A percentile compares a stretch with the other conserved stretches of the same genome.
These are phyloP conservation scores for Martiniozyma asiatica DNA, from an alignment of 1,139 yeast genomes.

Conservation along the genomic window DNA sequence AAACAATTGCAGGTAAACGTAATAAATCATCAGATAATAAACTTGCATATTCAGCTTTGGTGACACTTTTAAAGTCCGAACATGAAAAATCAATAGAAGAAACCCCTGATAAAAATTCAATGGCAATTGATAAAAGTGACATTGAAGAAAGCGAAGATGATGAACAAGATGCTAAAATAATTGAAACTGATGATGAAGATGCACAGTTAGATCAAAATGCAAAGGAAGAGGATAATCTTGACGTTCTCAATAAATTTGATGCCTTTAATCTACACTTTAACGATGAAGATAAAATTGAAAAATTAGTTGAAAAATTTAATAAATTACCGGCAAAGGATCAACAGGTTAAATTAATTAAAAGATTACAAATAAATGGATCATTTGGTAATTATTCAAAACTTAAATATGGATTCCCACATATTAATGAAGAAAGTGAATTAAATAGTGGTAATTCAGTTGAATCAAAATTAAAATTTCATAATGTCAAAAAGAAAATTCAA, in stretches of 20 bases:
- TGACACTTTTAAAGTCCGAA: conserved; percentile 47
- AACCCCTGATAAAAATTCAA: conserved; percentile 10
- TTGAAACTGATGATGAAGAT: conserved; percentile 26
- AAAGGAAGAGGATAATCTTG: conserved; percentile 21
- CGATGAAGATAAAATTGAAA: conserved; percentile 28
- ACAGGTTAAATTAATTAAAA: neutral
- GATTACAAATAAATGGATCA: conserved; percentile 9
- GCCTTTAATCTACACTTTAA: conserved; percentile 75
- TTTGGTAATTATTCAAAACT: conserved; percentile 11
- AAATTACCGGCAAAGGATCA: conserved; percentile 7
- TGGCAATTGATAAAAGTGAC: conserved; percentile 3
- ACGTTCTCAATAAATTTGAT: conserved; percentile 28
- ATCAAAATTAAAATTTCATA: conserved; percentile 14
- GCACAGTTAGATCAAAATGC: conserved; percentile 24
- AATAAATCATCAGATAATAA: conserved; percentile 23
- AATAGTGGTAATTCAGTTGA: conserved; percentile 7
- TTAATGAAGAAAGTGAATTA: conserved; percentile 1
- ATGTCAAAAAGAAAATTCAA: conserved; percentile 18
- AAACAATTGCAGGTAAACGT: conserved; percentile 10
- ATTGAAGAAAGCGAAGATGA: conserved; percentile 16
- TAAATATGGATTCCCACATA: conserved; percentile 12
- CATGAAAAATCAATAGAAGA: conserved; percentile 15
- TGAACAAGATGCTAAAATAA: conserved; percentile 23
- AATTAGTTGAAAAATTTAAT: conserved; percentile 25
- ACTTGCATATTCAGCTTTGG: conserved; percentile 62